Evolutionary conservation across 1,139 yeast genomes (phyloP).

Genomic region (Magnusiomyces suaveolens): DNA sequence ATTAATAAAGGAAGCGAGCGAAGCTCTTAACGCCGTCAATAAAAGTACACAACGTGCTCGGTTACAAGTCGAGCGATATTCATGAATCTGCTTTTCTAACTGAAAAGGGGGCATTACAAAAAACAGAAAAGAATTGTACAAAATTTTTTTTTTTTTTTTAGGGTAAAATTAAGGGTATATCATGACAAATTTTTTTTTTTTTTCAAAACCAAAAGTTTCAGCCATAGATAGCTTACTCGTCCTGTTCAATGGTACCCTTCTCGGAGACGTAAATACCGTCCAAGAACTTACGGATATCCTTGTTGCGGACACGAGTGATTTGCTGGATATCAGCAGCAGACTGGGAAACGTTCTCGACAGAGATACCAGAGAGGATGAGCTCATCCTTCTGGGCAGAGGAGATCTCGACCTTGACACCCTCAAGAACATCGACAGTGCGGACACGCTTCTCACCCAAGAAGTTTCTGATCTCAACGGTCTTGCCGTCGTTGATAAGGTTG

Average conservation of each 20-base stretch:
- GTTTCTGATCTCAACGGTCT: conserved; percentile 92
- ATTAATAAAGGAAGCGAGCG: conserved; percentile 5
- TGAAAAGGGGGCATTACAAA: conserved; percentile 1
- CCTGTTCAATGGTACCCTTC: conserved; percentile 78
- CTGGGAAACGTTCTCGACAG: conserved; percentile 95
- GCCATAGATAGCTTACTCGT: conserved; percentile 39
- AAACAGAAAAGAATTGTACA: neutral
- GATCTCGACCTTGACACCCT: conserved; percentile 85
- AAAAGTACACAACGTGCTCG: conserved; percentile 10
- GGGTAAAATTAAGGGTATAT: conserved; percentile 1
- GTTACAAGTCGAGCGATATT: conserved; percentile 15
- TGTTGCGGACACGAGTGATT: conserved; percentile 98
- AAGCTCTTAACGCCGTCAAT: conserved; percentile 3
- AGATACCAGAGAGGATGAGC: conserved; percentile 87
- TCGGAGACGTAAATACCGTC: conserved; percentile 99
- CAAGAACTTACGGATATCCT: conserved; percentile 99
- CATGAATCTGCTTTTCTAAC: conserved; percentile 4
- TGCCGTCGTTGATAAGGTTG: conserved; percentile 71
- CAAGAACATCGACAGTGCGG: conserved; percentile 73
- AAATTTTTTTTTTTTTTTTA: too few species aligned
- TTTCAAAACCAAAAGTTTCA: neutral
- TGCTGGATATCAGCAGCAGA: conserved; percentile 98
- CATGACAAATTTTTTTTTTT: conserved; percentile 1
- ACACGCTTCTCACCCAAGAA: conserved; percentile 98
- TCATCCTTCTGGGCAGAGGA: conserved; percentile 90